A percentile compares a stretch with the other conserved stretches of the same genome.
These are phyloP conservation scores for Kalmanozyma brasiliensis DNA, from an alignment of 1,284 basidiomycete genomes.

Conservation along the genomic window DNA sequence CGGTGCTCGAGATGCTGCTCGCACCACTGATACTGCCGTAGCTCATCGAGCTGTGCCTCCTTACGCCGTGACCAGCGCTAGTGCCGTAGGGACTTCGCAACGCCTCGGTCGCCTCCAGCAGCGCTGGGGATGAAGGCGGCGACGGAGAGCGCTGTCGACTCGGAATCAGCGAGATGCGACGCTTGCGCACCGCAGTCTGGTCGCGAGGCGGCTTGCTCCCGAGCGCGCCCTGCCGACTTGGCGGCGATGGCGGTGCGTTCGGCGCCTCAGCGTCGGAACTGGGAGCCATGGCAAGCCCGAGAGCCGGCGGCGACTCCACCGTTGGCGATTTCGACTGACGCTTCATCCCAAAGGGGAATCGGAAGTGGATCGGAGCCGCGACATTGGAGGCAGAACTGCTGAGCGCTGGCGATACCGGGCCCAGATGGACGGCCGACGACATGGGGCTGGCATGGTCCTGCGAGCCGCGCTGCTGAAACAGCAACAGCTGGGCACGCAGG, in stretches of 20 bases:
- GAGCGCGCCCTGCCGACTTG: conserved; percentile 1
- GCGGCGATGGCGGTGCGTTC: conserved; percentile 20
- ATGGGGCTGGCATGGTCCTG: conserved; percentile 39
- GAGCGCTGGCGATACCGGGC: conserved; percentile 17
- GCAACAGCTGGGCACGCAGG: conserved; percentile 74
- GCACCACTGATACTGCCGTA: conserved; percentile 47
- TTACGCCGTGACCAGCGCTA: conserved; percentile 15
- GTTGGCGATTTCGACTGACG: conserved; percentile 32
- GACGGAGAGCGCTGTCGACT: conserved; percentile 42
- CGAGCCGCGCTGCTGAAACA: conserved; percentile 52
- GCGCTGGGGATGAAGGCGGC: conserved; percentile 22
- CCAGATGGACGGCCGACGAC: conserved; percentile 27
- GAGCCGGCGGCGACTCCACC: conserved; percentile 14
- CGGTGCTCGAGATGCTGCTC: conserved; percentile 48
- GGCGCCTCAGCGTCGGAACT: conserved; percentile 21
- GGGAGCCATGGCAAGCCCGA: conserved; percentile 8
- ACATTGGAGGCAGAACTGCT: conserved; percentile 9
- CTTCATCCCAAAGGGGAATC: conserved; percentile 54
- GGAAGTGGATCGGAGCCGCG: conserved; percentile 41
- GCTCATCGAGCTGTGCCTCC: conserved; percentile 52
- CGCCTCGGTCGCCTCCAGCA: conserved; percentile 13
- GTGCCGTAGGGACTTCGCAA: conserved; percentile 25
- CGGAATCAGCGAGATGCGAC: conserved; percentile 49
- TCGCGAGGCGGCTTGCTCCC: conserved; percentile 26
- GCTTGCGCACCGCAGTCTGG: conserved; percentile 25